A percentile compares a stretch with the other conserved stretches of the same genome.
Conservation (phyloP, 345 rosid genomes). For the Arabidopsis thaliana region DNA sequence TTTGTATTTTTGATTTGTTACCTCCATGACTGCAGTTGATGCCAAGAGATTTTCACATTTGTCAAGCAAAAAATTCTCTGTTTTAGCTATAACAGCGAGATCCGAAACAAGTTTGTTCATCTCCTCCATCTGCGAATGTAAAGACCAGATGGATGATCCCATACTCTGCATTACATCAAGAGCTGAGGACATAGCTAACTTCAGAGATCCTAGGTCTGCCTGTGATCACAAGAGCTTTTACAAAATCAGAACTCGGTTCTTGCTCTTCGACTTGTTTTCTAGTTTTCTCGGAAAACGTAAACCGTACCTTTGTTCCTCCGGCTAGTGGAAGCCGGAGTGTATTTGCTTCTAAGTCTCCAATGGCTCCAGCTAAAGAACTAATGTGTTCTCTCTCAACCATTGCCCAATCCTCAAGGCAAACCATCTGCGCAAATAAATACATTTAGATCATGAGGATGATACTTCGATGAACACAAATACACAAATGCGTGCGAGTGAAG, state of each 20-base stretch:
- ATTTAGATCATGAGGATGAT: slow-evolving; percentile 29
- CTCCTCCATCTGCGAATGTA: slow-evolving; percentile 69
- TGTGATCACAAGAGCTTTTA: slow-evolving; percentile 47
- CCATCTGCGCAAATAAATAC: slow-evolving; percentile 57
- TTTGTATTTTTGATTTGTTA: slow-evolving; percentile 34
- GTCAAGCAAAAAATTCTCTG: slow-evolving; percentile 64
- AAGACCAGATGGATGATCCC: slow-evolving; percentile 73
- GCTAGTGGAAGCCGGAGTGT: slow-evolving; percentile 82
- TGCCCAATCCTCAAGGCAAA: slow-evolving; percentile 79
- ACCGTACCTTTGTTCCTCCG: slow-evolving; percentile 75
- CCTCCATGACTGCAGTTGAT: slow-evolving; percentile 76
- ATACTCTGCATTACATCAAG: slow-evolving; percentile 82
- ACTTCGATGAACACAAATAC: neutral
- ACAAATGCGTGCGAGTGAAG: slow-evolving; percentile 22
- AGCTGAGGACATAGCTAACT: slow-evolving; percentile 81
- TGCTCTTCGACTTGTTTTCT: neutral
- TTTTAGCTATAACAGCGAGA: slow-evolving; percentile 60
- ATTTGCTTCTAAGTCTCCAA: slow-evolving; percentile 84
- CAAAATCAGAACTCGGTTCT: slow-evolving; percentile 2
- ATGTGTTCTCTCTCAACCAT: slow-evolving; percentile 75
- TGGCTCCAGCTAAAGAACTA: slow-evolving; percentile 71
- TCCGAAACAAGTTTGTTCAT: slow-evolving; percentile 63
- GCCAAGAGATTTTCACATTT: slow-evolving; percentile 73
- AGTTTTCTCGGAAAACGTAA: slow-evolving; percentile 19
- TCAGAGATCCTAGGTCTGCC: slow-evolving; percentile 72